These are phyloP conservation scores for Diaporthe australafricana DNA, from an alignment of 2,329 filamentous ascomycete species.

Conservation along the genomic window DNA sequence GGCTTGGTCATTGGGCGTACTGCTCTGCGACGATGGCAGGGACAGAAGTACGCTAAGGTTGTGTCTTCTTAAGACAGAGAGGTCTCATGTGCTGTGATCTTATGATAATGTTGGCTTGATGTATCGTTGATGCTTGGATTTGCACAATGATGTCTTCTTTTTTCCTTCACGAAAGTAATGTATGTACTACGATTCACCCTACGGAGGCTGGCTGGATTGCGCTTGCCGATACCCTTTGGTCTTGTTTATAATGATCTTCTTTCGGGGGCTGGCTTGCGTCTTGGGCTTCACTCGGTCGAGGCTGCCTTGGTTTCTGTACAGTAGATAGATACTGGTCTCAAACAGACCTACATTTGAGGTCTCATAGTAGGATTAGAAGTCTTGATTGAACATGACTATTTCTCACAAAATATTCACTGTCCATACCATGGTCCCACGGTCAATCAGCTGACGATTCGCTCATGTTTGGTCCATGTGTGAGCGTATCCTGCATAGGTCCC, in stretches of 20 bases:
- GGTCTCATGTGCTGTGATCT: neutral
- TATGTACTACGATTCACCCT: neutral
- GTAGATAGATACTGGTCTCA: neutral
- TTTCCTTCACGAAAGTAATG: neutral
- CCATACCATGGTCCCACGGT: too few species aligned
- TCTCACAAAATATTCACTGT: neutral
- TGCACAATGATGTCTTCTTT: neutral
- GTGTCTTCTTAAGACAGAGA: neutral
- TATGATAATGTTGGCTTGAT: conserved; percentile 9
- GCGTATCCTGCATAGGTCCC: too few species aligned
- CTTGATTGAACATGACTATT: neutral
- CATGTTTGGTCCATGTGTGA: too few species aligned
- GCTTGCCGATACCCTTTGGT: conserved; percentile 23
- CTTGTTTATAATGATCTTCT: conserved; percentile 19
- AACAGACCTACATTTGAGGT: neutral
- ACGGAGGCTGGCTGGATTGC: conserved; percentile 11
- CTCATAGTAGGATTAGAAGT: neutral
- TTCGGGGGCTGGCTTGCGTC: neutral
- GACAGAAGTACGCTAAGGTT: conserved; percentile 7
- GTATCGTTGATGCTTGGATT: neutral
- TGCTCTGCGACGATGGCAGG: conserved; percentile 12
- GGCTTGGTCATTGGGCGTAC: conserved; percentile 6
- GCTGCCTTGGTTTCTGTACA: neutral
- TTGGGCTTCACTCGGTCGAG: neutral
- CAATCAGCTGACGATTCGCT: too few species aligned